phyloP scores from a whole-genome alignment of 2,329 filamentous ascomycete genomes.

The Paracorniculantispora psalliotae region DNA sequence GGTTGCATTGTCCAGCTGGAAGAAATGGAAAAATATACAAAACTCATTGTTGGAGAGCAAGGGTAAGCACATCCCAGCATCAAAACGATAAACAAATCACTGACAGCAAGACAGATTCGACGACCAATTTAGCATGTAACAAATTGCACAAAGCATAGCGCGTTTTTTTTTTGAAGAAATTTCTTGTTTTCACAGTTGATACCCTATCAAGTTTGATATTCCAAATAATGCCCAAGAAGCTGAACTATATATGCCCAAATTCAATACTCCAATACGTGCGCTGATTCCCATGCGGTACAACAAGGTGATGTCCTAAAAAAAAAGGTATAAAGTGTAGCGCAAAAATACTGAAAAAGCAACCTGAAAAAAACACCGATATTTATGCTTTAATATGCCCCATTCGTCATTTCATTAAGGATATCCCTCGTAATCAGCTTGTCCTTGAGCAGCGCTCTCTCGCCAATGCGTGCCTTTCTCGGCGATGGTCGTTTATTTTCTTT shows the following conservation, averaged over 20 bases:
- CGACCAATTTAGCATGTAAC: constrained; percentile 9
- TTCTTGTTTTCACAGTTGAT: background rate
- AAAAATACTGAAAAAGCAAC: background rate
- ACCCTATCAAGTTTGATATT: constrained; percentile 8
- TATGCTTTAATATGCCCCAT: constrained; percentile 34
- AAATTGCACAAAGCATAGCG: background rate
- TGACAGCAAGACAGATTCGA: constrained; percentile 10
- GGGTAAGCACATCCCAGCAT: constrained; percentile 28
- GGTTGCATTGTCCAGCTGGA: constrained; percentile 51
- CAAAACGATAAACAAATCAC: background rate
- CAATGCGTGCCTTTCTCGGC: constrained; percentile 54
- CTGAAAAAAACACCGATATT: constrained; percentile 3
- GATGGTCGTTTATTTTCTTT: constrained; percentile 45
- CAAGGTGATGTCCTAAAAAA: background rate
- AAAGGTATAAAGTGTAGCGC: background rate
- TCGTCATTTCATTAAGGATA: constrained; percentile 67
- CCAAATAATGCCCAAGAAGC: constrained; percentile 9
- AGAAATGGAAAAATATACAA: constrained; percentile 51
- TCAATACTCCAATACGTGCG: constrained; percentile 13
- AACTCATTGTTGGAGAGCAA: constrained; percentile 53
- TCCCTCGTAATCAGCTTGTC: constrained; percentile 67
- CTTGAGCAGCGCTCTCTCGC: constrained; percentile 58
- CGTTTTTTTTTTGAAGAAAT: background rate
- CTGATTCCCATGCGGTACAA: background rate
- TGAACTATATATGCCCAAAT: constrained; percentile 12